Conservation (phyloP, 2,329 filamentous ascomycete species). For the Cordyceps cateniannulata region DNA sequence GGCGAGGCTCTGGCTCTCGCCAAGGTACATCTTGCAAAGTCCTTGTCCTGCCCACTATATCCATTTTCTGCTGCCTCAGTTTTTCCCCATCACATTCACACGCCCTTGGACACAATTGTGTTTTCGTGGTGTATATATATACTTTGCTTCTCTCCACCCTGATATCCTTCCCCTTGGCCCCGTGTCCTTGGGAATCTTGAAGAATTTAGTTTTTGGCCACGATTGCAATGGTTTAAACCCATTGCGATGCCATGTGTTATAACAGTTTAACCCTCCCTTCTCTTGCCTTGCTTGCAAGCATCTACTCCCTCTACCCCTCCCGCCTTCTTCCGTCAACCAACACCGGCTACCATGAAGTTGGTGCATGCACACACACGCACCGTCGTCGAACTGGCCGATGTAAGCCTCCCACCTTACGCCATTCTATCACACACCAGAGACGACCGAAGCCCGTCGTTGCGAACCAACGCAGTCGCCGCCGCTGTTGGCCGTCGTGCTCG, state of each 20-base stretch:
- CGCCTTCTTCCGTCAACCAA: too few species aligned
- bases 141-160: background rate
- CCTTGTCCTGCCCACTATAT: too few species aligned
- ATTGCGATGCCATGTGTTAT: constrained; percentile 8
- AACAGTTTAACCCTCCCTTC: background rate
- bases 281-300: constrained; percentile 7
- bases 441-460: background rate
- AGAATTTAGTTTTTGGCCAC: background rate
- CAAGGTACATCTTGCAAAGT: too few species aligned
- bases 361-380: background rate
- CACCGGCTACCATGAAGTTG: constrained; percentile 3
- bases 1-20: background rate
- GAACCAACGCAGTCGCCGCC: too few species aligned
- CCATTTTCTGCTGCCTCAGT: too few species aligned
- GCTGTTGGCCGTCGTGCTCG: too few species aligned
- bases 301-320: background rate
- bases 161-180: too few species aligned
- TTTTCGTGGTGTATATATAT: background rate
- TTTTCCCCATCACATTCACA: background rate
- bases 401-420: background rate
- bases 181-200: too few species aligned
- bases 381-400: constrained; percentile 7
- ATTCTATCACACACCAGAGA: background rate
- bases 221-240: background rate
- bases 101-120: background rate